Evolutionary conservation across 257 asterid genomes (phyloP).

Genomic region (Coffea canephora): DNA sequence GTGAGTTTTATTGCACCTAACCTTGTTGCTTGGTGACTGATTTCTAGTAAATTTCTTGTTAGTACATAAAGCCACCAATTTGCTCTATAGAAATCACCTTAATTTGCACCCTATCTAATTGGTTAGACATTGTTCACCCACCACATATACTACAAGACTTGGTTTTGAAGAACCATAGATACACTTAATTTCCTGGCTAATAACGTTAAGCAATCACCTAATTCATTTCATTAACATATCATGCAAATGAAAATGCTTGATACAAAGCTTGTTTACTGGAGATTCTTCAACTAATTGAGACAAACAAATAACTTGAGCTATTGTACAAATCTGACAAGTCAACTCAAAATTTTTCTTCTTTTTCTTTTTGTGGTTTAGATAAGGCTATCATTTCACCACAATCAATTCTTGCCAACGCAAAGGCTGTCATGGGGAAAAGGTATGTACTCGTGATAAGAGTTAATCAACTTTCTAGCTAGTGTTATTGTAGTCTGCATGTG

Average conservation of each 20-base stretch:
- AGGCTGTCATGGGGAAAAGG: neutral
- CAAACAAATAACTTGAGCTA: neutral
- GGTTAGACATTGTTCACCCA: conserved; percentile 3
- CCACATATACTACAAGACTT: neutral
- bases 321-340: neutral
- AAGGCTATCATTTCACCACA: neutral
- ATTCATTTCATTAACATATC: neutral
- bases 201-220: no score
- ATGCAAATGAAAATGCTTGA: neutral
- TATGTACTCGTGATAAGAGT: neutral
- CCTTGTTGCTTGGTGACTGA: neutral
- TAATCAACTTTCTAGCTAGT: neutral
- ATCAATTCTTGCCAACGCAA: neutral
- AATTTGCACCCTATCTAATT: neutral
- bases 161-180: neutral
- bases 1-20: neutral
- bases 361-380: neutral
- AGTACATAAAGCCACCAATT: neutral
- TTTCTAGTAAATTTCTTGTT: neutral
- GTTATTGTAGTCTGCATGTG: neutral
- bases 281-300: neutral
- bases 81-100: neutral
- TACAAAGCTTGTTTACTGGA: neutral
- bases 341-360: neutral
- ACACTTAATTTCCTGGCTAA: no score